Base-by-base conservation (phyloP, 352 stramenopile genomes). In the Pythium sukuiense region DNA sequence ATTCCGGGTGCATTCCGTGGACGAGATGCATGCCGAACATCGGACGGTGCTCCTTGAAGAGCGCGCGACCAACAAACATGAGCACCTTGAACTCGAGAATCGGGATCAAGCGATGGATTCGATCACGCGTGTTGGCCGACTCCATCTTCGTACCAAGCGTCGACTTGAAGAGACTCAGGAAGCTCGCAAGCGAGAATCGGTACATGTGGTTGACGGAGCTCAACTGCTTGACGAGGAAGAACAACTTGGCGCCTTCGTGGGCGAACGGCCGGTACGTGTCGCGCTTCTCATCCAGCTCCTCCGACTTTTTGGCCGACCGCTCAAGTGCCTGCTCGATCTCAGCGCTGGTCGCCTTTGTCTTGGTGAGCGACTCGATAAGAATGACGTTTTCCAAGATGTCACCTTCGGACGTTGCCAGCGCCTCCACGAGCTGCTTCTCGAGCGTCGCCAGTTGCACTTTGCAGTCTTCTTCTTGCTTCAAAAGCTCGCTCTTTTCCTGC, bases 1-100 rank as follows among this genome's bases (percentile, higher is more conserved):
- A 89, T 6, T 98, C 86, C 0, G 75, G 71, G 55, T 97, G 90
- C 89, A 98, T 98, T 1, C 87, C 93, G 49, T 97, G 89, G 26
- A 98, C 90, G 14, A 98, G 63, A 43, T 98, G 95, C 63, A 98
- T 75, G 0, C 90, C 95, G 66, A 98, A 98, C 83, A 98, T 98
- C 0, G 89, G 83, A 0, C 94, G 80, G 55, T 98, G 90, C 50
- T 93, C 90, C 70, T 98, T 98, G 67, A 98, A 97, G 3, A 98
- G 71, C 13, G 88, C 83, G 20, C 95, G 88, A 1, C 91, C 92
- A 7, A 98, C 86, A 54, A 96, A 98, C 77, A 97, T 96, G 55
- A 98, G 78, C 11, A 97, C 71, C 50, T 93, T 94, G 57, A 79
- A 81, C 69, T 98, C 88, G 12, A 98, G 68, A 27, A 96, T 90